Percentiles rank a stretch among this genome's conserved stretches.
Evolutionary conservation across 2,329 filamentous ascomycete genomes (phyloP).

Genomic region (Colletotrichum gloeosporioides): DNA sequence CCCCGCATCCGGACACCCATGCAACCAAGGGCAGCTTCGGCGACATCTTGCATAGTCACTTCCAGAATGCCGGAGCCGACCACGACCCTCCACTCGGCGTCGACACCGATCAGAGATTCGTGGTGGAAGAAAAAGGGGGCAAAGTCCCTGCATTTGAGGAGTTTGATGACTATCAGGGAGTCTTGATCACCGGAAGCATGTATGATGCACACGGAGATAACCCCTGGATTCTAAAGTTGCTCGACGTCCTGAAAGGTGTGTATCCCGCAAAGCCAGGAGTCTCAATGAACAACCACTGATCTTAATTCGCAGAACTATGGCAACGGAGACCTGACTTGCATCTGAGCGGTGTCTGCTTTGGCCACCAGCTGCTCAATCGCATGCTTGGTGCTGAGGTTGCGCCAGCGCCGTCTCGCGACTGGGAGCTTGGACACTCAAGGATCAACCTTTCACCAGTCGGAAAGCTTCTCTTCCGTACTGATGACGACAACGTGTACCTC

Average conservation of each 20-base stretch:
- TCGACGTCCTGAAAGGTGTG: slow-evolving; percentile 58
- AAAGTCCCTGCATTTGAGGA: slow-evolving; percentile 52
- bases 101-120: slow-evolving; percentile 59
- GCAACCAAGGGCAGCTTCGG: slow-evolving; percentile 57
- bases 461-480: slow-evolving; percentile 70
- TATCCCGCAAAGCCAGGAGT: too few relatives aligned
- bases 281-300: background rate
- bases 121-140: slow-evolving; percentile 55
- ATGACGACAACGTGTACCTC: slow-evolving; percentile 55
- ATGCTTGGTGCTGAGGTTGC: slow-evolving; percentile 73
- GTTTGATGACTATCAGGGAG: slow-evolving; percentile 69
- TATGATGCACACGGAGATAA: slow-evolving; percentile 74
- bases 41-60: slow-evolving; percentile 56
- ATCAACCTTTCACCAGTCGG: slow-evolving; percentile 70
- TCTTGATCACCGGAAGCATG: slow-evolving; percentile 76
- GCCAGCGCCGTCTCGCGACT: slow-evolving; percentile 66
- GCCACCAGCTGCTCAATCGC: slow-evolving; percentile 79
- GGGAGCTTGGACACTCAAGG: slow-evolving; percentile 74
- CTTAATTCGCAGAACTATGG: slow-evolving; percentile 48
- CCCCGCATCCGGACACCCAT: slow-evolving; percentile 56
- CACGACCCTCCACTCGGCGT: slow-evolving; percentile 60
- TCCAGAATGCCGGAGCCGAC: slow-evolving; percentile 53
- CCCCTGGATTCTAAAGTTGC: slow-evolving; percentile 75
- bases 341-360: slow-evolving; percentile 80
- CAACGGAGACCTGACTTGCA: slow-evolving; percentile 53